These are phyloP conservation scores for Lanmaoa pseudosensibilis DNA, from an alignment of 768 basidiomycete genomes.

Conservation along the genomic window DNA sequence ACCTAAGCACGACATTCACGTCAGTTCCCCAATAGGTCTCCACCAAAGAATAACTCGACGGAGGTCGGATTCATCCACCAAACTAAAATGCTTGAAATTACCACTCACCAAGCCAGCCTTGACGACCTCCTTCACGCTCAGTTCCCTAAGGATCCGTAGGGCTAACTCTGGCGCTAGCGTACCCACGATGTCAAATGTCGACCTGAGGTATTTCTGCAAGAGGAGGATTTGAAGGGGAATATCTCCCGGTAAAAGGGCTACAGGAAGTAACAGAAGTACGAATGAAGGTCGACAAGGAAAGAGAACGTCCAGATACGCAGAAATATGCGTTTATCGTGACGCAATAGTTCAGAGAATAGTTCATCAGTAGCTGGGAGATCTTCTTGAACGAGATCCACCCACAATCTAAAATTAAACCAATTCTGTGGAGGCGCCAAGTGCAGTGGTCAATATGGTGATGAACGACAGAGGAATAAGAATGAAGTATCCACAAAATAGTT, in stretches of 20 bases:
- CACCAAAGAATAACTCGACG: neutral
- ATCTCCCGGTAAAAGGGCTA: slow-evolving; percentile 81
- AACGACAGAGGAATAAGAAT: neutral
- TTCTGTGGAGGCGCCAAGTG: slow-evolving; percentile 10
- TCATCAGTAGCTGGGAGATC: slow-evolving; percentile 4
- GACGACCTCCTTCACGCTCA: slow-evolving; percentile 63
- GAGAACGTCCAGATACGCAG: neutral
- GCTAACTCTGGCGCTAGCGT: slow-evolving; percentile 66
- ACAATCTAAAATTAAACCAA: slow-evolving; percentile 32
- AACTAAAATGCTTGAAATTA: neutral
- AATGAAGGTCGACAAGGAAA: slow-evolving; percentile 5
- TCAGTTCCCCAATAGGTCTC: neutral
- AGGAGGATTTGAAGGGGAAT: slow-evolving; percentile 81
- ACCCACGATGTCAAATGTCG: slow-evolving; percentile 81
- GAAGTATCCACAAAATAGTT: neutral
- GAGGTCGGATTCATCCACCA: neutral
- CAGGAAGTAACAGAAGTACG: slow-evolving; percentile 3
- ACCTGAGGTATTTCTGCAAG: slow-evolving; percentile 79
- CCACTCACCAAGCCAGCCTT: slow-evolving; percentile 40
- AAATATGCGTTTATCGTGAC: neutral
- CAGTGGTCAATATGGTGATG: slow-evolving; percentile 5
- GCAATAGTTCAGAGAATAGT: neutral
- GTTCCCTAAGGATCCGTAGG: slow-evolving; percentile 57
- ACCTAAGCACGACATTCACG: slow-evolving; percentile 28
- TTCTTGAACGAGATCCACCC: slow-evolving; percentile 7